Evolutionary conservation across 176 grass and related monocot genomes (phyloP).

Genomic region (Avena insularis): DNA sequence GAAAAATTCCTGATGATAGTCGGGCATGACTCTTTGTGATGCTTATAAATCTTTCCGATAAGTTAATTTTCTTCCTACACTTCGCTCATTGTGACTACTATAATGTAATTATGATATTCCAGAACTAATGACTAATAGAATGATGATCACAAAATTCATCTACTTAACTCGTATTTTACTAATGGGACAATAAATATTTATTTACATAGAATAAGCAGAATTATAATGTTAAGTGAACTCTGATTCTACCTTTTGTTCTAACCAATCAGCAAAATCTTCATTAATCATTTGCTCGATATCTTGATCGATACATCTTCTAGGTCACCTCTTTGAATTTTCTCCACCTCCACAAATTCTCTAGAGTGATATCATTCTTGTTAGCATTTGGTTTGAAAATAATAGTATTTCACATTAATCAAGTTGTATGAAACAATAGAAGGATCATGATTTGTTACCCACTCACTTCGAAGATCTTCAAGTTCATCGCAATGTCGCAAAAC

Average conservation of each 20-base stretch:
- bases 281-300: background rate
- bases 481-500: conserved; percentile 24
- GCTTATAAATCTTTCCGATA: no score
- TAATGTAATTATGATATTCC: background rate
- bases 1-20: no score
- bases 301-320: background rate
- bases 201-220: background rate
- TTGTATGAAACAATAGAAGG: background rate
- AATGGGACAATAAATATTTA: background rate
- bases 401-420: background rate
- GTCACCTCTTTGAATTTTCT: background rate
- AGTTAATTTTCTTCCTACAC: no score
- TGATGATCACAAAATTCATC: background rate
- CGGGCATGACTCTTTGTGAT: no score
- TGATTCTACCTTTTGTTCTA: background rate
- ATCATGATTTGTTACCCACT: background rate
- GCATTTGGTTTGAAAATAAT: background rate
- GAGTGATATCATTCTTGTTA: background rate
- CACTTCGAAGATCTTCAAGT: background rate
- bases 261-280: conserved; percentile 9
- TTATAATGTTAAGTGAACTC: background rate
- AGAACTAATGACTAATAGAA: background rate
- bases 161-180: background rate
- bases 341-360: background rate
- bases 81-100: background rate